A percentile compares a stretch with the other conserved stretches of the same genome.
Conservation (phyloP, 2,329 filamentous ascomycete species). For the Hysterium pulicare region DNA sequence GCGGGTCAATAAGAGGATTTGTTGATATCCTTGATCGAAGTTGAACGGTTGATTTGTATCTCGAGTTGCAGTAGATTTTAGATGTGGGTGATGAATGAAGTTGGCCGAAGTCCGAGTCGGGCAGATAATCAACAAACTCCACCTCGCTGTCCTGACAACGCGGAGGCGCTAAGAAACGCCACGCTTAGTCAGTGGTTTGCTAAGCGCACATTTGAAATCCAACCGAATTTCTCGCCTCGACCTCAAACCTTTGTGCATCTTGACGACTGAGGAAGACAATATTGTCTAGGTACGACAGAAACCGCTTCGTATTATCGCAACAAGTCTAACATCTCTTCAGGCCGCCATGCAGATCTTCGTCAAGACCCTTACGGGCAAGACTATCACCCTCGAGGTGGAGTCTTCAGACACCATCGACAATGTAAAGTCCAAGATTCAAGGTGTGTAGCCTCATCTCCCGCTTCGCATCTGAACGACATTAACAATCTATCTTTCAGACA, state of each 20-base stretch:
- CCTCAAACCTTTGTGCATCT: slow-evolving; percentile 30
- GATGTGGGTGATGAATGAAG: neutral
- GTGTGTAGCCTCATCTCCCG: slow-evolving; percentile 39
- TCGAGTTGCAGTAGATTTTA: neutral
- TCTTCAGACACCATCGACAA: slow-evolving; percentile 99
- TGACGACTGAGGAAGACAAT: slow-evolving; percentile 61
- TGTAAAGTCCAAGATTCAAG: slow-evolving; percentile 96
- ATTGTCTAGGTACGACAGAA: slow-evolving; percentile 53
- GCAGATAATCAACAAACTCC: slow-evolving; percentile 1
- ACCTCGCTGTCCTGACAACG: slow-evolving; percentile 1
- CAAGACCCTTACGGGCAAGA: slow-evolving; percentile 90
- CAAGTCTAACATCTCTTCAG: slow-evolving; percentile 13
- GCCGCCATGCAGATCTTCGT: slow-evolving; percentile 52
- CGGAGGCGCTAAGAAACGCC: neutral
- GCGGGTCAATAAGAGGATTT: neutral
- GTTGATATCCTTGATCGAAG: neutral
- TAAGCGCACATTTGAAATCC: slow-evolving; percentile 22
- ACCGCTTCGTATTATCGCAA: neutral
- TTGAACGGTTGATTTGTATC: neutral
- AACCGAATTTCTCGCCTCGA: slow-evolving; percentile 9
- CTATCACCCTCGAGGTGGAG: slow-evolving; percentile 99
- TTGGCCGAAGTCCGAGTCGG: neutral
- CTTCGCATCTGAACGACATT: too few relatives aligned
- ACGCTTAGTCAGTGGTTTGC: slow-evolving; percentile 12
- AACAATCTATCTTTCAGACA: slow-evolving; percentile 62